Evolutionary conservation across 2,329 filamentous ascomycete genomes (phyloP), one percentile per base, ranked within the genome.

Genomic region (Diaporthe citri): DNA sequence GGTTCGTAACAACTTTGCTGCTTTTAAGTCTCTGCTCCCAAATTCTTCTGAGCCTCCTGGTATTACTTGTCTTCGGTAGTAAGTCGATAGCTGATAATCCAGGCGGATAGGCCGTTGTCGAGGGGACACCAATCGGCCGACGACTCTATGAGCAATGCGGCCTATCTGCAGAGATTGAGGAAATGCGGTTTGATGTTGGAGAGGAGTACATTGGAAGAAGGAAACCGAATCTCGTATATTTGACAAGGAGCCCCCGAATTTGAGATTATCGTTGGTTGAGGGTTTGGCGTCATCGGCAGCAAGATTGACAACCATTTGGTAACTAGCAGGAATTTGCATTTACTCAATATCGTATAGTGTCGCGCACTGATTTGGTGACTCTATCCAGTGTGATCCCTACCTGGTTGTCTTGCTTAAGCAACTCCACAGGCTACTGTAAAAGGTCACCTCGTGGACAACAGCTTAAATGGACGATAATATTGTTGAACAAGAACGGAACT

Each of bases 131-230:
- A 52, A 17, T 51, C 10, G 62, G 62, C 12, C 62, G 62, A 9
- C 28, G 4, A 9, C 20, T 51, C 20, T 67, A 67, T 12, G 62
- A 67, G 43, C 22, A 51, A 2, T 67, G 62, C 5, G 62, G 62
- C 7, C 43, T 67, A 9, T n/a, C 41, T 36, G 62, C 15, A 36
- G 28, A 67, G 12, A 67, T 67, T 39, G 62, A 67, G 8, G 17
- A 67, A 17, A 67, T 67, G 62, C 28, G 12, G 10, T 67, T 67
- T n/a, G 62, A 67, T 12, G 10, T 67, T 25, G 62, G 43, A 36
- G 28, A 67, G 22, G 43, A 52, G 20, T 67, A 25, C 22, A n/a
- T 2, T 39, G 62, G 22, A 39, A 67, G 62, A 20, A 36, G 43
- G 22, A n/a, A 15, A 51, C 62, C 62, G 22, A 17, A 25, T 9